phyloP scores from a whole-genome alignment of 805 yeast species.

The Limtongozyma cylindracea region DNA sequence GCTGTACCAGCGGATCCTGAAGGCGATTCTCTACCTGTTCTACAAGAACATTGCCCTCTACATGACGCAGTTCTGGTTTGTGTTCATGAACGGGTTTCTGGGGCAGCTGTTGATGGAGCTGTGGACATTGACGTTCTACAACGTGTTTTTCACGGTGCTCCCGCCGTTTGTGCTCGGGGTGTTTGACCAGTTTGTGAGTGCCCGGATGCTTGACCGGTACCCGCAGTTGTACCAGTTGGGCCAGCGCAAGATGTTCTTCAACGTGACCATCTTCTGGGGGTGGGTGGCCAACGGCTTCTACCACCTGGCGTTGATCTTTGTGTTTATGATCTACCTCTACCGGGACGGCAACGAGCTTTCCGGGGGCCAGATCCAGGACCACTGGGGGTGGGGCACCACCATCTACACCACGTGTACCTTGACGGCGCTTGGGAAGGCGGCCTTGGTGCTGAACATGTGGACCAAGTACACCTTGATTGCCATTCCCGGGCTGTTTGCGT shows the following conservation, averaged over 20 bases:
- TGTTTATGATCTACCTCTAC: conserved; percentile 47
- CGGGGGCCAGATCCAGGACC: conserved; percentile 52
- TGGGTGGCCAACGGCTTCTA: conserved; percentile 93
- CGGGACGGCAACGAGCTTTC: conserved; percentile 37
- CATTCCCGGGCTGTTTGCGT: conserved; percentile 74
- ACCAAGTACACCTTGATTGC: conserved; percentile 80
- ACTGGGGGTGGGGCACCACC: conserved; percentile 92
- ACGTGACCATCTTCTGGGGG: conserved; percentile 84
- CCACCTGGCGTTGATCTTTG: conserved; percentile 69
- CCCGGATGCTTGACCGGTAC: conserved; percentile 69
- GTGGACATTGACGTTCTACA: conserved; percentile 92
- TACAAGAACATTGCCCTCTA: conserved; percentile 89
- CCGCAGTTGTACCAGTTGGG: conserved; percentile 87
- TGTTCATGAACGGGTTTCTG: conserved; percentile 72
- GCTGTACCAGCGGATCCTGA: conserved; percentile 88
- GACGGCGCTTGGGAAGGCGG: conserved; percentile 89
- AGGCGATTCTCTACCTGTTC: conserved; percentile 82
- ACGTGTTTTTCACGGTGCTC: conserved; percentile 77
- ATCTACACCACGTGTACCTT: conserved; percentile 68
- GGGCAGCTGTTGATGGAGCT: conserved; percentile 95
- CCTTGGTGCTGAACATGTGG: conserved; percentile 79
- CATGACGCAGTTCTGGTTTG: conserved; percentile 98
- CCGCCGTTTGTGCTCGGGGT: conserved; percentile 96
- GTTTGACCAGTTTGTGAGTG: conserved; percentile 87
- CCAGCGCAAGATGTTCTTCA: conserved; percentile 69